Evolutionary conservation across 2,329 filamentous ascomycete genomes (phyloP).

Genomic region (Colletotrichum eremochloae): DNA sequence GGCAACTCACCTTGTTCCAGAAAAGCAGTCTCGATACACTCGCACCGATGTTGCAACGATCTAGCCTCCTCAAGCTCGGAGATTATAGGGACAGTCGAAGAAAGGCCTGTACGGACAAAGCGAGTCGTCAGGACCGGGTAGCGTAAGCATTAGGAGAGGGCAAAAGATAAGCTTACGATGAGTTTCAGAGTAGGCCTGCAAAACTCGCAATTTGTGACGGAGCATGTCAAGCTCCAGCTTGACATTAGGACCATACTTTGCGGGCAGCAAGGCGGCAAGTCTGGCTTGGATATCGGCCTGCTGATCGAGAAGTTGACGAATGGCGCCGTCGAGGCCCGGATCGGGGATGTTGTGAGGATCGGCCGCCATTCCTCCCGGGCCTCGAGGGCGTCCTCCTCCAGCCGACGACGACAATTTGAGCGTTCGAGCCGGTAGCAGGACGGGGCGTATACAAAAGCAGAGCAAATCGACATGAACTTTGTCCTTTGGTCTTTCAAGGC

Average conservation of each 20-base stretch:
- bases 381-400: constrained; percentile 40
- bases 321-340: constrained; percentile 58
- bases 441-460: not conserved
- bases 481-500: constrained; percentile 3
- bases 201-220: constrained; percentile 65
- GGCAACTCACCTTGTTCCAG: constrained; percentile 60
- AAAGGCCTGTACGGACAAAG: constrained; percentile 50
- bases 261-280: constrained; percentile 62
- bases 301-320: constrained; percentile 63
- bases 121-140: not conserved
- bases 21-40: constrained; percentile 68
- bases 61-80: constrained; percentile 71
- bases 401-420: constrained; percentile 33
- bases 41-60: constrained; percentile 69
- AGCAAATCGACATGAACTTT: constrained; percentile 11
- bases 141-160: constrained; percentile 24
- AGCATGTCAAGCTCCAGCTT: constrained; percentile 67
- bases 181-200: constrained; percentile 62
- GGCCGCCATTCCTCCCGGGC: constrained; percentile 44
- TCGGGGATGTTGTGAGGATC: constrained; percentile 47
- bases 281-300: constrained; percentile 67
- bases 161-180: constrained; percentile 59
- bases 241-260: constrained; percentile 62
- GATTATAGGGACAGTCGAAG: constrained; percentile 58
- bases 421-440: constrained; percentile 1